phyloP scores from a whole-genome alignment of 2,329 filamentous ascomycete species.

The Hyphodiscus sp. region DNA sequence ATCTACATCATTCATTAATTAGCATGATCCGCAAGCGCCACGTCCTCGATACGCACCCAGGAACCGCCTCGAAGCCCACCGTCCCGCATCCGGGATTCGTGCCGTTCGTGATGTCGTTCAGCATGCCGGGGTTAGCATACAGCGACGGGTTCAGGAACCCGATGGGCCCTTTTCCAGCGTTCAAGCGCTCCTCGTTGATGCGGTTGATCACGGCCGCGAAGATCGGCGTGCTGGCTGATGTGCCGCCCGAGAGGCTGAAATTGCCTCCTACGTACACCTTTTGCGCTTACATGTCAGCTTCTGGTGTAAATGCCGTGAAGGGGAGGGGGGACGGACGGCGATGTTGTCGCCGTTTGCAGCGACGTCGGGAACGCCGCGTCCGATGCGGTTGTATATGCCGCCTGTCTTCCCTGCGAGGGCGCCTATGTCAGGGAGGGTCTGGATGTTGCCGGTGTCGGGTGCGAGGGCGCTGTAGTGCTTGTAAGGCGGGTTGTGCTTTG shows the following conservation, averaged over 20 bases:
- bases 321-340: conserved; percentile 13
- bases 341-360: conserved; percentile 23
- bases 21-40: background rate
- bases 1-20: background rate
- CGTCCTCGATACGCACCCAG: conserved; percentile 26
- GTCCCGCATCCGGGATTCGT: conserved; percentile 27
- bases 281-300: background rate
- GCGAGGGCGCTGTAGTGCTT: conserved; percentile 14
- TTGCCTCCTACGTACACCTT: conserved; percentile 13
- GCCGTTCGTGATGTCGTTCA: conserved; percentile 29
- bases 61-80: conserved; percentile 25
- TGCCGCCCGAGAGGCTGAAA: conserved; percentile 36
- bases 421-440: conserved; percentile 12
- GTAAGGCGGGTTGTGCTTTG: conserved; percentile 21
- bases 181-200: conserved; percentile 44
- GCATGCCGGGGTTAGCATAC: conserved; percentile 36
- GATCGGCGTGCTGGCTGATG: conserved; percentile 43
- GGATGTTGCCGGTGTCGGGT: conserved; percentile 11
- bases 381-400: conserved; percentile 17
- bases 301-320: background rate
- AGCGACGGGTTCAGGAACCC: conserved; percentile 47
- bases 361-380: conserved; percentile 39
- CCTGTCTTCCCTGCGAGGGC: conserved; percentile 9
- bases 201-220: conserved; percentile 42
- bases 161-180: conserved; percentile 38